Evolutionary conservation across 106 monocot genomes (phyloP).

Genomic region (Platanthera zijinensis): DNA sequence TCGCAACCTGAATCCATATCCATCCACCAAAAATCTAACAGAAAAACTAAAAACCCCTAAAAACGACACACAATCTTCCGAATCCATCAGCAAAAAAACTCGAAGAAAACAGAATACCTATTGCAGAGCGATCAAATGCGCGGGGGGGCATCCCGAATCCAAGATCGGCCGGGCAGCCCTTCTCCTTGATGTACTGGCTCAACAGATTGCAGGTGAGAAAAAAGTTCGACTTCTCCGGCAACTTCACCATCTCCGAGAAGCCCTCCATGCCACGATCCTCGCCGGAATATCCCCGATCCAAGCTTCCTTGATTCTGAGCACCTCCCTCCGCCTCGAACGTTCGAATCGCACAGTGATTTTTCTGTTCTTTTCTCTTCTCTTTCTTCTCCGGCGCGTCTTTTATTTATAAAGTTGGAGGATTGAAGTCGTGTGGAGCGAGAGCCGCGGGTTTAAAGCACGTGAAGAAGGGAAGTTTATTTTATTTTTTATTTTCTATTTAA

Average conservation of each 20-base stretch:
- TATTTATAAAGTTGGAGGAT: background rate
- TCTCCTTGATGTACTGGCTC: conserved; percentile 74
- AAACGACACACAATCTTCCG: background rate
- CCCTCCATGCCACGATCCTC: conserved; percentile 3
- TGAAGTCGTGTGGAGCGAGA: background rate
- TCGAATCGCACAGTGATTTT: background rate
- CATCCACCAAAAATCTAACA: background rate
- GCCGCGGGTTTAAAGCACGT: conserved; percentile 4
- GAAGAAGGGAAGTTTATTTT: background rate
- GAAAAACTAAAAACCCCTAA: background rate
- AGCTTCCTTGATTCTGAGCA: background rate
- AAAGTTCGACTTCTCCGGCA: conserved; percentile 35
- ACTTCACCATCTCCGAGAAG: conserved; percentile 13
- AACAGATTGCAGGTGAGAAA: conserved; percentile 50
- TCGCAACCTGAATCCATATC: too few species aligned
- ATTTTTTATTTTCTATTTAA: background rate
- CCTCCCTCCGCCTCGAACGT: background rate
- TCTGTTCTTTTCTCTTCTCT: background rate
- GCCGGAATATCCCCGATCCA: background rate
- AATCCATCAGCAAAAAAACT: background rate
- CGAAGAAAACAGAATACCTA: background rate
- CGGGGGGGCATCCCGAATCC: conserved; percentile 28
- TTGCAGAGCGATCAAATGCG: background rate
- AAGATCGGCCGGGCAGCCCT: conserved; percentile 48
- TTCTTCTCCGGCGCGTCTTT: background rate